Evolutionary conservation across 129 eudicot genomes (phyloP), one percentile per base, ranked within the genome.

Genomic region (Pittosporum tobira): DNA sequence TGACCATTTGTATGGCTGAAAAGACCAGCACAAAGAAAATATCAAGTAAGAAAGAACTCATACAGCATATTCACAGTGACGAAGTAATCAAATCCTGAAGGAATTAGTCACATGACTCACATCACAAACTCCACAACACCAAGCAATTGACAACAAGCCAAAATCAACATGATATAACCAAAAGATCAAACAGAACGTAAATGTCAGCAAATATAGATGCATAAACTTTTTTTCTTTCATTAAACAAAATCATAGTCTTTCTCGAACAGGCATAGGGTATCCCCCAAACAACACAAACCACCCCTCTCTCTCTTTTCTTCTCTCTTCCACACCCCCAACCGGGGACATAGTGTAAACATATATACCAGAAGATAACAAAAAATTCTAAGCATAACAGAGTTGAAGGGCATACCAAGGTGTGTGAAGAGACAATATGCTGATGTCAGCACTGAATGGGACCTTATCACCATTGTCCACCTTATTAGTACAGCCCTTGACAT

Each of bases 1-100:
- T 86, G 95, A 58, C 95, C 95, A 59, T 78, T 80, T 18, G 95
- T 86, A 68, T 91, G 98, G 83, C 95, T 91, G 87, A 54, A 27
- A 64, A 64, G 64, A 65, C 38, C 51, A 69, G 44, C 48, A 28
- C 49, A 61, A n/a, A 28, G 1, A 58, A 21, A 15, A 27, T 54
- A 54, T 15, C 1, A 34, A 63, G 44, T 30, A 19, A 48, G 26
- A 44, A 40, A 19, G 7, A 30, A 47, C 4, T 0, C 46, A 62
- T 10, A 44, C 42, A 47, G 16, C 15, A 61, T n/a, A n/a, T n/a
- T n/a, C n/a, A 2, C 25, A 1, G 22, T 45, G 22, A 3, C 22
- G 18, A 3, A 18, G 5, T 34, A 45, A 3, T 45, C 4, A 45
- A n/a, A 45, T 3, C 2, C 7, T 45, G n/a, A 45, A 11, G 11